Evolutionary conservation across 2,329 filamentous ascomycete species (phyloP), one percentile per base, ranked within the genome.

Genomic region (Niveomyces coronatus): DNA sequence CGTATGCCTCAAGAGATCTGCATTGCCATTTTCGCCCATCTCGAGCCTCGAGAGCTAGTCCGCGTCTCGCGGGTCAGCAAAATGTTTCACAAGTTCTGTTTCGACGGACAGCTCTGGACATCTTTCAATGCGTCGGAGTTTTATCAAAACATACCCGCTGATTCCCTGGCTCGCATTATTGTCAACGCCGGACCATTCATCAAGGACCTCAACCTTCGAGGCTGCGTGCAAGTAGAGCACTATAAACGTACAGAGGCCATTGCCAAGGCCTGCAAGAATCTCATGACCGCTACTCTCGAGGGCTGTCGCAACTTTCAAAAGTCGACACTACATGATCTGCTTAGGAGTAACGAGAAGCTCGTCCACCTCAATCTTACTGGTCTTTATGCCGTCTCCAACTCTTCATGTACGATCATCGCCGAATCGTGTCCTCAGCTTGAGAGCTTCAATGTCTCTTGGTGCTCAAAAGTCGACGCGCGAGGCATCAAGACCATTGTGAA

Each of bases 81-180:
- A 56, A 62, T 71, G 5, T 95, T 91, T 67, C 69, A 94, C 57
- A 70, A 72, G 33, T 78, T 85, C 60, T 95, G 89, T 61, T 94
- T 89, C 50, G 89, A 98, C 56, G 91, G 91, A 2, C 91, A 98
- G 61, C 64, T 96, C 13, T 98, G 91, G 91, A 79, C 78, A 4
- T 76, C 73, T 29, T 71, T 96, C 34, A 87, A 96, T 56, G 78
- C 85, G 2, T 81, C 86, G 7, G 79, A 84, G 35, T 96, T 89
- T 58, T 95, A 96, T 55, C 75, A 74, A 46, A 76, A 87, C 37
- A 96, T 96, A 46, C 82, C 89, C 0, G 84, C 83, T 16, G 79
- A 85, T 45, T 84, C 85, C 1, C 64, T 98, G 33, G 76, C 87
- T 40, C 86, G 82, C 52, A 87, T 96, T 44, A 87, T 96, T 52